Base-by-base conservation (phyloP, 192 early-diverging fungal species). In the Phlyctochytrium bullatum region DNA sequence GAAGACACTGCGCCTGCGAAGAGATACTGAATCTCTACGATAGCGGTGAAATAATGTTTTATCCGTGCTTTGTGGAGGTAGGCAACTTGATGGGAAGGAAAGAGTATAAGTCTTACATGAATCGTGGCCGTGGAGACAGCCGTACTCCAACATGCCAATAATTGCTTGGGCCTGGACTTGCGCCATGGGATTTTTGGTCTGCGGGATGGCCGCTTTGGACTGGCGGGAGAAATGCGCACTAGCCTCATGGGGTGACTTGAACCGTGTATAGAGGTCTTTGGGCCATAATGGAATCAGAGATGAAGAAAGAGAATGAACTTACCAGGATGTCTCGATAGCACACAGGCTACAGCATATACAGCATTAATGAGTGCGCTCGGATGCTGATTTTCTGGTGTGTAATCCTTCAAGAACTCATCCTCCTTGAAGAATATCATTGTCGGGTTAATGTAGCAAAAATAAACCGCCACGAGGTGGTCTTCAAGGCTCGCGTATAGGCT, bases 391-490 rank as follows among this genome's bases (percentile, higher is more conserved):
- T 20, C 36, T 4, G 61, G 61, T 3, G n/a, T n/a, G 36, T 62
- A 62, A 20, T 62, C 25, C 20, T 25, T 34, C 20, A 62, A 25
- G 61, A 62, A 62, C 32, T 40, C 28, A 23, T 62, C 61, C 36
- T 6, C 33, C 20, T 34, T 40, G 33, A 62, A 40, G 33, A 62
- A 20, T 3, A 32, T 14, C 31, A 62, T 36, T 20, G 61, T 40
- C 29, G 61, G 4, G 36, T 62, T 33, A 6, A 62, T 14, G 32
- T 35, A 35, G 4, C 29, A 20, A 25, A 62, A 62, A 28, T 62
- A 62, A 4, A 62, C 61, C 10, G 61, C 61, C 29, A 62, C 28
- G 32, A 62, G 61, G 25, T 62, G 61, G 4, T 12, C 28, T 34
- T 17, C 32, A 6, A 62, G 61, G 4, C 12, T 25, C 12, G 40